Conservation (phyloP, 2,329 filamentous ascomycete species). For the Bretziella fagacearum region DNA sequence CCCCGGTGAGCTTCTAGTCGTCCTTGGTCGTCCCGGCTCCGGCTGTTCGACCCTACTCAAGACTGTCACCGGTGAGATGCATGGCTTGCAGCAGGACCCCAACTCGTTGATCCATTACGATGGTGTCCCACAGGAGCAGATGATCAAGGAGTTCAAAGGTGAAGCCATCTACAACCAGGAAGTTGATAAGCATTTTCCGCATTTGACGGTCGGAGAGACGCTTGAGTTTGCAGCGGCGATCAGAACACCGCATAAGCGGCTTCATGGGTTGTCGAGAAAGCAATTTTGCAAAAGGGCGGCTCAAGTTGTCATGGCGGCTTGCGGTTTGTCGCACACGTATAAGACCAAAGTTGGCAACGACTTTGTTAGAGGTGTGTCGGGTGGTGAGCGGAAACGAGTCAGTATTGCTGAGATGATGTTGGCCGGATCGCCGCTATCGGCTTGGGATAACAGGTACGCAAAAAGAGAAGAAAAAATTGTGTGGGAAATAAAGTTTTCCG, state of each 20-base stretch:
- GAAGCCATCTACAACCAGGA: constrained; percentile 63
- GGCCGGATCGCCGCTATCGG: constrained; percentile 36
- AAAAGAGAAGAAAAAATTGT: background rate
- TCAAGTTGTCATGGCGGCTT: constrained; percentile 51
- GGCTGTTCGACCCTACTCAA: constrained; percentile 50
- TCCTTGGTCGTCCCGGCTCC: constrained; percentile 48
- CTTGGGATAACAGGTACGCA: constrained; percentile 51
- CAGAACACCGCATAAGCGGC: constrained; percentile 47
- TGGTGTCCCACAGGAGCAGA: constrained; percentile 35
- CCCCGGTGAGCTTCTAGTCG: constrained; percentile 50
- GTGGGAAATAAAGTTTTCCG: too few relatives aligned
- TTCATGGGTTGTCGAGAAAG: constrained; percentile 42
- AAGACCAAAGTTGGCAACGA: constrained; percentile 62
- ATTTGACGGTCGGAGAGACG: constrained; percentile 59
- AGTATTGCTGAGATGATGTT: constrained; percentile 65
- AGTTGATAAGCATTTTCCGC: constrained; percentile 57
- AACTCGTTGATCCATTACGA: constrained; percentile 43
- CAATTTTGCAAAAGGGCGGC: constrained; percentile 47
- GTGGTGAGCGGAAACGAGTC: constrained; percentile 62
- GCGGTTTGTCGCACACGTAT: constrained; percentile 54
- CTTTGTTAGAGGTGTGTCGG: constrained; percentile 52
- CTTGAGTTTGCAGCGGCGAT: constrained; percentile 55
- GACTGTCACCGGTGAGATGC: constrained; percentile 40
- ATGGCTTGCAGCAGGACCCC: constrained; percentile 37
- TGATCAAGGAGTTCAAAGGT: constrained; percentile 44